These are phyloP conservation scores for Leptoxyphium fumago DNA, from an alignment of 2,329 filamentous ascomycete species.

Conservation along the genomic window DNA sequence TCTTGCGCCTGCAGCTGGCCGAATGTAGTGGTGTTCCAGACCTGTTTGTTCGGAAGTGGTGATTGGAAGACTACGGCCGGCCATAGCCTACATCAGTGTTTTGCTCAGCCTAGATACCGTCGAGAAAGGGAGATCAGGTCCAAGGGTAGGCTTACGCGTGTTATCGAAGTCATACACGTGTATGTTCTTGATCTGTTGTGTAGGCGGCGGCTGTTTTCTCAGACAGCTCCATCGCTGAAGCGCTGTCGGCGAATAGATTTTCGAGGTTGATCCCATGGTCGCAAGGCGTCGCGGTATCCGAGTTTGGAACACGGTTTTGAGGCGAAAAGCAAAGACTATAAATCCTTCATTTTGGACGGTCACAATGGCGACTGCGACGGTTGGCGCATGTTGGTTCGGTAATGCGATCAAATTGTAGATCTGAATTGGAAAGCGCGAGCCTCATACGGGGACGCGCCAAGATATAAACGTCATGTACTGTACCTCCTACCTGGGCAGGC, in stretches of 20 bases:
- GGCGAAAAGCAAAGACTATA: too few species aligned
- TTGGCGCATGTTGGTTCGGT: too few species aligned
- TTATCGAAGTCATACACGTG: conserved; percentile 99
- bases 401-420: too few species aligned
- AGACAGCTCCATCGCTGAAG: conserved; percentile 74
- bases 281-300: too few species aligned
- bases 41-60: conserved; percentile 70
- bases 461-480: too few species aligned
- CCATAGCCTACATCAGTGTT: conserved; percentile 3
- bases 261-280: background rate
- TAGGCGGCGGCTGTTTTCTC: conserved; percentile 54
- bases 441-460: too few species aligned
- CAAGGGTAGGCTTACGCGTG: conserved; percentile 46
- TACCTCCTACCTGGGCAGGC: too few species aligned
- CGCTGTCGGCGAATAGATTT: conserved; percentile 49
- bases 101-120: conserved; percentile 7
- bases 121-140: background rate
- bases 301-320: too few species aligned
- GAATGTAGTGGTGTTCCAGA: conserved; percentile 72
- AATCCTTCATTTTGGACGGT: too few species aligned
- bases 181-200: conserved; percentile 58
- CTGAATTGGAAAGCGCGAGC: too few species aligned
- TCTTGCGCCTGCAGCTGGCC: conserved; percentile 64
- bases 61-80: conserved; percentile 62
- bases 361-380: too few species aligned